These are phyloP conservation scores for Prunella vulgaris DNA, from an alignment of 257 asterid genomes.

Conservation along the genomic window DNA sequence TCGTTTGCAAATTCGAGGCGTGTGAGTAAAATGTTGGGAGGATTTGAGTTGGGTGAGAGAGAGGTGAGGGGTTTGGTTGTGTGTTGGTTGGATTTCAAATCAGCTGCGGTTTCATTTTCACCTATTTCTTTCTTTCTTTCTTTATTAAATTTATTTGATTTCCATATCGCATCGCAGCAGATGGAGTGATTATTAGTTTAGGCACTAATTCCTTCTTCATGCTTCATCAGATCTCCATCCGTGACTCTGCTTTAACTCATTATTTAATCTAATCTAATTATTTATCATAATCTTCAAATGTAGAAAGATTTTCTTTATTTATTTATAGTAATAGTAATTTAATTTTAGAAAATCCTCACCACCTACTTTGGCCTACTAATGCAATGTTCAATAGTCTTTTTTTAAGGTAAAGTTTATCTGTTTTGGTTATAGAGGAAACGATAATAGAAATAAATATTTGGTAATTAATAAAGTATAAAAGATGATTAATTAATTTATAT, in stretches of 20 bases:
- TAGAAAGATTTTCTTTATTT: neutral
- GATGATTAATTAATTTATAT: too few relatives aligned
- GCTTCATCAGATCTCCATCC: conserved; percentile 23
- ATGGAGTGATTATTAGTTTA: conserved; percentile 29
- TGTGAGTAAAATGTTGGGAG: conserved; percentile 19
- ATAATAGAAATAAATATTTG: too few relatives aligned
- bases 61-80: conserved; percentile 27
- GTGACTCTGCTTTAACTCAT: conserved; percentile 7
- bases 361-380: neutral
- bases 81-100: conserved; percentile 15
- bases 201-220: neutral
- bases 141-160: neutral
- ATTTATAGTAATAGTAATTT: too few relatives aligned
- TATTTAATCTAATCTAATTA: neutral
- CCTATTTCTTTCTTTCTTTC: neutral
- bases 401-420: too few relatives aligned
- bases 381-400: neutral
- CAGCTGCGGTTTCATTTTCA: conserved; percentile 11
- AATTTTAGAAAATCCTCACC: neutral
- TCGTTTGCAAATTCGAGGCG: conserved; percentile 6
- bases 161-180: neutral
- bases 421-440: too few relatives aligned
- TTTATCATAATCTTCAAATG: neutral
- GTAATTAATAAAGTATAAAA: too few relatives aligned
- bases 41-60: conserved; percentile 33